A percentile compares a stretch with the other conserved stretches of the same genome.
phyloP scores from a whole-genome alignment of 176 grass and related monocot species.

The Poa pratensis region DNA sequence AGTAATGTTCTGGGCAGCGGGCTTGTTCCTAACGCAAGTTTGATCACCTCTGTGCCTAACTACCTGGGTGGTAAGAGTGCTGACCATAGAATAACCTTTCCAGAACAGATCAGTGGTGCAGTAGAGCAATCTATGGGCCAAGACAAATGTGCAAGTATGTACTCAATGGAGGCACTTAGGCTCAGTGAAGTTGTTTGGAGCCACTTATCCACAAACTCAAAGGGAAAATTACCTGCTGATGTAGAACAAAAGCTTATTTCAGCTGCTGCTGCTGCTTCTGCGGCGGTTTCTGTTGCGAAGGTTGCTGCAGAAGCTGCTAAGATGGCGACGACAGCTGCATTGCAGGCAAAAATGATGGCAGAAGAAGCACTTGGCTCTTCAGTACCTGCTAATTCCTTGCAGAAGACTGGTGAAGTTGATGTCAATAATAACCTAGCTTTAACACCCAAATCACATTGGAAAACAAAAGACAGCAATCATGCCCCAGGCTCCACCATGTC shows the following conservation, averaged over 20 bases:
- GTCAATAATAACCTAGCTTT: slow-evolving; percentile 30
- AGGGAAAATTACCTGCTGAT: slow-evolving; percentile 61
- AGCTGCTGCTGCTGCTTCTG: slow-evolving; percentile 79
- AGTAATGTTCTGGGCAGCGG: slow-evolving; percentile 51
- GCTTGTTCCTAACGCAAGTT: slow-evolving; percentile 56
- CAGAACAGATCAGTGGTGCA: slow-evolving; percentile 60
- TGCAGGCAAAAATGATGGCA: slow-evolving; percentile 93
- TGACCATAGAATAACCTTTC: slow-evolving; percentile 56
- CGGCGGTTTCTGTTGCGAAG: slow-evolving; percentile 91
- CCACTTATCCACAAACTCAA: slow-evolving; percentile 57
- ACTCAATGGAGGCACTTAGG: slow-evolving; percentile 60
- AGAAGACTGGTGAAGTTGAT: slow-evolving; percentile 45
- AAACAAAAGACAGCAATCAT: slow-evolving; percentile 51
- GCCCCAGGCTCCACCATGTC: slow-evolving; percentile 68
- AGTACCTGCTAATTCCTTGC: slow-evolving; percentile 34
- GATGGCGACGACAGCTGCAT: slow-evolving; percentile 80
- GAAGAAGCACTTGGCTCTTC: slow-evolving; percentile 66
- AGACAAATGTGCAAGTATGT: slow-evolving; percentile 64
- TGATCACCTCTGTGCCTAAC: slow-evolving; percentile 54
- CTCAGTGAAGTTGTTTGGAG: slow-evolving; percentile 80
- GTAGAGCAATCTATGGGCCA: slow-evolving; percentile 78
- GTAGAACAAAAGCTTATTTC: slow-evolving; percentile 86
- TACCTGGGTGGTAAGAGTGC: slow-evolving; percentile 46
- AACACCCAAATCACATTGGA: slow-evolving; percentile 50
- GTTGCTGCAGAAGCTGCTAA: slow-evolving; percentile 91